These are phyloP conservation scores for Pecoramyces ruminantium DNA, from an alignment of 192 early-diverging fungal genomes.

Conservation along the genomic window DNA sequence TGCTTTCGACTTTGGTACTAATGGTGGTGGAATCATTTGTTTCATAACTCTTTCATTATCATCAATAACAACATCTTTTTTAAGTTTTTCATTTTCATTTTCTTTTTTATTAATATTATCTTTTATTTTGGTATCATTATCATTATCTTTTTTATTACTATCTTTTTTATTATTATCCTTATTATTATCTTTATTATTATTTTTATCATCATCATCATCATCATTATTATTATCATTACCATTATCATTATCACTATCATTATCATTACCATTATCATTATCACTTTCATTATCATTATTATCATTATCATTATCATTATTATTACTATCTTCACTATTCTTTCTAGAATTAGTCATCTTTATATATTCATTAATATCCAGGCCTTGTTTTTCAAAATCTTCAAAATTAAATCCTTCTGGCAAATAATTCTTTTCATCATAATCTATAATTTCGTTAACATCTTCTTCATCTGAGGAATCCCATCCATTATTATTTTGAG, in stretches of 20 bases:
- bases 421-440: background rate
- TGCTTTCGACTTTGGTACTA: background rate
- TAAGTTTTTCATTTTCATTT: background rate
- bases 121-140: background rate
- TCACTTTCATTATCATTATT: background rate
- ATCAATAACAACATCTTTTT: conserved; percentile 12
- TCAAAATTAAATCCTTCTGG: background rate
- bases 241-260: background rate
- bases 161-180: too few relatives aligned
- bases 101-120: background rate
- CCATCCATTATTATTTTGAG: background rate
- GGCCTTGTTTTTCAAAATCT: background rate
- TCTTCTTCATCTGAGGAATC: background rate
- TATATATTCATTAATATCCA: background rate
- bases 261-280: background rate
- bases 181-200: too few relatives aligned
- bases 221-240: background rate
- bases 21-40: conserved; percentile 14
- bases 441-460: background rate
- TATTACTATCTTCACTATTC: background rate
- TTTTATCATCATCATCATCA: background rate
- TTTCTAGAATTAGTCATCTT: background rate
- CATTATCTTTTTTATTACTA: background rate
- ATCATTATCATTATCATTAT: background rate
- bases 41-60: conserved; percentile 26